phyloP scores from a whole-genome alignment of 2,329 filamentous ascomycete genomes.

The Rhexocercosporidium sp. region DNA sequence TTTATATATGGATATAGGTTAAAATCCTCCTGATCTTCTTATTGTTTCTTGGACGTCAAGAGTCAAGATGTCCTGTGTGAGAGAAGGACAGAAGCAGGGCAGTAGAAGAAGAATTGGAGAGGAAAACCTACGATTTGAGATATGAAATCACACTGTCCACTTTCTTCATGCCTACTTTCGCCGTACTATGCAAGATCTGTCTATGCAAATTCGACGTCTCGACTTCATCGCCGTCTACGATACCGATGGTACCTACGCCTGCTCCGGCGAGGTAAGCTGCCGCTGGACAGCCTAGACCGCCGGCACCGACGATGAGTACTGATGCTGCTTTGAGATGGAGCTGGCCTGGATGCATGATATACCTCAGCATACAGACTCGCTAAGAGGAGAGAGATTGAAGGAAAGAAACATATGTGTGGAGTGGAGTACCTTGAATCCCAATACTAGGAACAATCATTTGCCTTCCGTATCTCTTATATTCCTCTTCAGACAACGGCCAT shows the following conservation, averaged over 20 bases:
- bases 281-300: slow-evolving; percentile 90
- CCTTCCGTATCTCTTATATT: slow-evolving; percentile 86
- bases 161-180: slow-evolving; percentile 75
- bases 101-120: background rate
- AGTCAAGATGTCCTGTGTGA: background rate
- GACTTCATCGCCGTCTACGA: slow-evolving; percentile 87
- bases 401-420: background rate
- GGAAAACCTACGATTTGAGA: slow-evolving; percentile 55
- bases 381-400: background rate
- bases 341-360: slow-evolving; percentile 63
- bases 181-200: slow-evolving; percentile 80
- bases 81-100: background rate
- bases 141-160: slow-evolving; percentile 75
- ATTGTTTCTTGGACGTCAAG: too few relatives aligned
- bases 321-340: slow-evolving; percentile 70
- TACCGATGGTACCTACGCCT: slow-evolving; percentile 80
- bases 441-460: slow-evolving; percentile 89
- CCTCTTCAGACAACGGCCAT: slow-evolving; percentile 74
- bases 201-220: slow-evolving; percentile 92
- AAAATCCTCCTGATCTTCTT: too few relatives aligned
- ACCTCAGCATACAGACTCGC: slow-evolving; percentile 22
- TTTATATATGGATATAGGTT: too few relatives aligned
- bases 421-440: slow-evolving; percentile 68
- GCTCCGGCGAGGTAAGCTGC: slow-evolving; percentile 92
- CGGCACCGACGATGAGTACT: slow-evolving; percentile 84